Conservation (phyloP, 495 filamentous ascomycete species). For the Aspergillus bertholletiae region DNA sequence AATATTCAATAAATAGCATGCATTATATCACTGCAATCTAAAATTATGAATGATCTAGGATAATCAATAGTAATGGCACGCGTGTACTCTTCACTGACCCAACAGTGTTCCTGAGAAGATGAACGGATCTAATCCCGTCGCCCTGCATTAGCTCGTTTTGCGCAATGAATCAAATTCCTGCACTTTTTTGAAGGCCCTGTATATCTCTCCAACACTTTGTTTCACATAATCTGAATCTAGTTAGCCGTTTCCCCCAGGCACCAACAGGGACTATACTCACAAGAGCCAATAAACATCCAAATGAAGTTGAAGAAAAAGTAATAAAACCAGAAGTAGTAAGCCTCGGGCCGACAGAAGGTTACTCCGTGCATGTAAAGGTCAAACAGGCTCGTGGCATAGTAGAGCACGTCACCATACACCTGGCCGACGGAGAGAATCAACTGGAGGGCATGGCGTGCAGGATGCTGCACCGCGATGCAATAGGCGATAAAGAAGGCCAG, state of each 20-base stretch:
- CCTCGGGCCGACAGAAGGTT: no score
- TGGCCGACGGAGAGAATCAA: constrained; percentile 65
- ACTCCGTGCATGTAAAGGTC: no score
- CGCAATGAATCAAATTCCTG: not conserved
- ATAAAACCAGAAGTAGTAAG: no score
- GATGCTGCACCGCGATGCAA: constrained; percentile 50
- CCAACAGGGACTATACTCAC: constrained; percentile 1
- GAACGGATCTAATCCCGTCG: no score
- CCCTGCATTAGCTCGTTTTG: not conserved
- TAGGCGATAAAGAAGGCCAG: constrained; percentile 60
- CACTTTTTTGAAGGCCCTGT: not conserved
- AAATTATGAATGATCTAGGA: no score
- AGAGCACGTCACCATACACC: constrained; percentile 24
- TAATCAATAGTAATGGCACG: no score
- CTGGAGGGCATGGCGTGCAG: constrained; percentile 62
- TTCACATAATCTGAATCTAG: not conserved
- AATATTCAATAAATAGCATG: no score
- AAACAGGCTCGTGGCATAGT: no score
- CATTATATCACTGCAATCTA: no score
- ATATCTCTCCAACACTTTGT: constrained; percentile 1
- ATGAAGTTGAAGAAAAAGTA: no score
- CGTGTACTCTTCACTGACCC: no score
- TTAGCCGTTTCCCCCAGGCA: not conserved
- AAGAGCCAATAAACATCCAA: not conserved
- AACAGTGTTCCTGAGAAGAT: no score